Evolutionary conservation across 2,329 filamentous ascomycete genomes (phyloP).

Genomic region (Colletotrichum sp.): DNA sequence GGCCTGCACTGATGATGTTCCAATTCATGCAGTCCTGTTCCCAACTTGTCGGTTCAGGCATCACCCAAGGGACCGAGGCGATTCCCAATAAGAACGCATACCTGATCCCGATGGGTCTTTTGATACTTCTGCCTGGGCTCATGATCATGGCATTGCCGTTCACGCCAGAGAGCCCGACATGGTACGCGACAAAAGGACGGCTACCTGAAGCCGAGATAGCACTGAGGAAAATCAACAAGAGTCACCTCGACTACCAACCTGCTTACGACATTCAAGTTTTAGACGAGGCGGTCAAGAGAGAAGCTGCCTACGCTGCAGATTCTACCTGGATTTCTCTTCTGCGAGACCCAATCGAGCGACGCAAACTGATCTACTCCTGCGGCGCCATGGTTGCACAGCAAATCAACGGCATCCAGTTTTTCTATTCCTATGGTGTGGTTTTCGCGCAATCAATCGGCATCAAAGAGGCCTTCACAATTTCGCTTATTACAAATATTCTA

Average conservation of each 20-base stretch:
- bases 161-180: conserved; percentile 31
- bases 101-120: conserved; percentile 28
- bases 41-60: conserved; percentile 31
- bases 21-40: conserved; percentile 35
- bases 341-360: conserved; percentile 44
- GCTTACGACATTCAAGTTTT: neutral
- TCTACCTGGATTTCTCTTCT: conserved; percentile 42
- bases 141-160: conserved; percentile 26
- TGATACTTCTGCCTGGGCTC: conserved; percentile 25
- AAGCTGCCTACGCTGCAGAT: conserved; percentile 27
- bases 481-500: conserved; percentile 40
- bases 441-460: conserved; percentile 43
- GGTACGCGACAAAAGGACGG: conserved; percentile 34
- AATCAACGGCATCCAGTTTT: conserved; percentile 49
- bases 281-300: conserved; percentile 20
- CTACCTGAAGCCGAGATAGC: conserved; percentile 31
- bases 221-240: neutral
- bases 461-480: conserved; percentile 40
- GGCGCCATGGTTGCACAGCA: conserved; percentile 47
- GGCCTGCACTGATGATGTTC: conserved; percentile 34
- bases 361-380: conserved; percentile 45
- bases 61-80: conserved; percentile 22
- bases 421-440: conserved; percentile 44
- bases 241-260: conserved; percentile 16
- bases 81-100: conserved; percentile 28